A percentile compares a stretch with the other conserved stretches of the same genome.
Evolutionary conservation across 192 early-diverging fungal genomes (phyloP).

Genomic region (Radiomyces spectabilis): DNA sequence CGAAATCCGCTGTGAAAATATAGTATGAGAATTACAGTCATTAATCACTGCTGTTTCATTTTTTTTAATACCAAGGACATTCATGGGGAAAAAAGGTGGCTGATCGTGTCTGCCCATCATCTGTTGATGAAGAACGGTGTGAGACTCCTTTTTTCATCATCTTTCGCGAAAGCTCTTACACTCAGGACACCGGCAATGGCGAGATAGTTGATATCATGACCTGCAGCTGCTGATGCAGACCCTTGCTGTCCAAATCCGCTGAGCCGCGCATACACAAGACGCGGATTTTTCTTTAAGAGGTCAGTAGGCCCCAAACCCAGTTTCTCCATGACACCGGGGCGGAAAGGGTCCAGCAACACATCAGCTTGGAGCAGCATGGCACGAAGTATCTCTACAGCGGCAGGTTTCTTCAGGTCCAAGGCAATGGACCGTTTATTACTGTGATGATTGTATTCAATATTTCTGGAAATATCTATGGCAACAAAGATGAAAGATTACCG

Average conservation of each 20-base stretch:
- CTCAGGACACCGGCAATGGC: conserved; percentile 55
- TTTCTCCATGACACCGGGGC: conserved; percentile 63
- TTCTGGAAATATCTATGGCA: too few species aligned
- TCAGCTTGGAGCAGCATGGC: conserved; percentile 41
- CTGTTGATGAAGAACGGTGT: conserved; percentile 11
- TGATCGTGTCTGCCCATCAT: conserved; percentile 38
- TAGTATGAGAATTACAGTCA: neutral
- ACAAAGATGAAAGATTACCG: too few species aligned
- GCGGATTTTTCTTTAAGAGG: conserved; percentile 44
- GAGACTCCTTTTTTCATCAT: neutral
- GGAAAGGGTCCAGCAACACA: conserved; percentile 59
- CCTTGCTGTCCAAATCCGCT: conserved; percentile 65
- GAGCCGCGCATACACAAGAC: conserved; percentile 51
- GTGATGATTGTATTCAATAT: neutral
- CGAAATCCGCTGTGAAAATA: conserved; percentile 49
- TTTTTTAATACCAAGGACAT: conserved; percentile 16
- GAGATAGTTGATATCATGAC: conserved; percentile 65
- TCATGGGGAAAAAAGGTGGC: conserved; percentile 37
- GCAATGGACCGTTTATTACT: conserved; percentile 57
- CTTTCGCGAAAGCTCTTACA: conserved; percentile 18
- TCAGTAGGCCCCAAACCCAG: conserved; percentile 55
- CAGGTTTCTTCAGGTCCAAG: conserved; percentile 47
- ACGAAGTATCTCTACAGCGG: conserved; percentile 36
- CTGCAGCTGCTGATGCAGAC: conserved; percentile 41
- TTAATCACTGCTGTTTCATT: neutral